These are phyloP conservation scores for Populus deltoides DNA, from an alignment of 345 rosid species.

Conservation along the genomic window DNA sequence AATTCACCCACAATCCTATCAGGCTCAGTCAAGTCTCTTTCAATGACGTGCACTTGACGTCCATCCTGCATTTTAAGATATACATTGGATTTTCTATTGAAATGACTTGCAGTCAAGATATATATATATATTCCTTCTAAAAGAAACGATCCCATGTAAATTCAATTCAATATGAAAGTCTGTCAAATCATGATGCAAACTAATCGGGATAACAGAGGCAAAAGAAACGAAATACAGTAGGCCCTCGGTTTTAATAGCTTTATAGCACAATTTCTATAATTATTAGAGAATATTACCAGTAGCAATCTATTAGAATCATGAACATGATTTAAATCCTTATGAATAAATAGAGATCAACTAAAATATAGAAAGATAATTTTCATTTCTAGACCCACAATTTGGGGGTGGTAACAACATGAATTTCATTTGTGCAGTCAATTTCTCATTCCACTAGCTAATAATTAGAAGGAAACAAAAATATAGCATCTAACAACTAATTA, in stretches of 20 bases:
- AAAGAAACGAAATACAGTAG: background rate
- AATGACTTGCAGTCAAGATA: background rate
- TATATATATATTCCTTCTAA: background rate
- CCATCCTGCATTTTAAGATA: conserved; percentile 19
- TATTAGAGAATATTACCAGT: background rate
- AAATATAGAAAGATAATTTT: background rate
- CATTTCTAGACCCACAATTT: background rate
- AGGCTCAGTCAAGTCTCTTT: conserved; percentile 22
- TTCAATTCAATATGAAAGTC: background rate
- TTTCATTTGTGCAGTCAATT: background rate
- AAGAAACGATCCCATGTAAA: background rate
- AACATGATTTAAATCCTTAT: background rate
- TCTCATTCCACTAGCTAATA: background rate
- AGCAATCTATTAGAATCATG: background rate
- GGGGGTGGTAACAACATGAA: background rate
- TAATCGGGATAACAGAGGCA: background rate
- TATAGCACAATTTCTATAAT: background rate
- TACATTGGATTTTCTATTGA: background rate
- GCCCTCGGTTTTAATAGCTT: background rate
- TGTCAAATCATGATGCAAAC: background rate
- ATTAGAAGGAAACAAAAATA: too few relatives aligned
- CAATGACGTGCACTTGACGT: conserved; percentile 16
- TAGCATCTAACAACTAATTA: too few relatives aligned
- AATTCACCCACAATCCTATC: conserved; percentile 23
- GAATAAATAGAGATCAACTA: background rate